These are phyloP conservation scores for Aaosphaeria arxii DNA, from an alignment of 2,329 filamentous ascomycete species.

Conservation along the genomic window DNA sequence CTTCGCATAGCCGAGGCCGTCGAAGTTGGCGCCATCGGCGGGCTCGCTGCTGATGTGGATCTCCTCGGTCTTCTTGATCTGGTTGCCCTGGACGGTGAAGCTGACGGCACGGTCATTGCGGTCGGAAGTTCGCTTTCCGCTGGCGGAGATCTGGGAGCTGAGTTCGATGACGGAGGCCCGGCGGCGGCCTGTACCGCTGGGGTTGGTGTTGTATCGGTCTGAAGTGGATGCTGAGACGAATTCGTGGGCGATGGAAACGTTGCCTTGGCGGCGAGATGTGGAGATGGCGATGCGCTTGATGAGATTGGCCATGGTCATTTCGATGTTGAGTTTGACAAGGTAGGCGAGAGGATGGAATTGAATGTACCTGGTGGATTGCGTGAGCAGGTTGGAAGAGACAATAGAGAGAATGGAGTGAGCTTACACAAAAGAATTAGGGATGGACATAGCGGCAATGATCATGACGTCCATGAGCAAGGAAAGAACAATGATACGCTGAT, in stretches of 20 bases:
- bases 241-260: constrained; percentile 23
- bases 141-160: constrained; percentile 10
- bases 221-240: constrained; percentile 23
- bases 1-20: constrained; percentile 9
- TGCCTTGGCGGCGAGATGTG: constrained; percentile 23
- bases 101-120: constrained; percentile 3
- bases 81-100: constrained; percentile 21
- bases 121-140: background rate
- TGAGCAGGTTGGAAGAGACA: background rate
- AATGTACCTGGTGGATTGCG: constrained; percentile 36
- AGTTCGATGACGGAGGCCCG: constrained; percentile 23
- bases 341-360: constrained; percentile 52
- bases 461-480: constrained; percentile 52
- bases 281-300: constrained; percentile 40
- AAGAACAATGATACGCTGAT: constrained; percentile 48
- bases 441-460: constrained; percentile 48
- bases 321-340: constrained; percentile 51
- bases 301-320: constrained; percentile 53
- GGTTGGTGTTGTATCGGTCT: constrained; percentile 4
- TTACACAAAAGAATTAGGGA: constrained; percentile 46
- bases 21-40: constrained; percentile 9
- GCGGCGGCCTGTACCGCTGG: background rate
- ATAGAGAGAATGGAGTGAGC: background rate
- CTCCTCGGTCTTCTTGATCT: constrained; percentile 31
- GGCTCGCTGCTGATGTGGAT: constrained; percentile 21